Conservation (phyloP, 2,329 filamentous ascomycete genomes). For the Nemania serpens region DNA sequence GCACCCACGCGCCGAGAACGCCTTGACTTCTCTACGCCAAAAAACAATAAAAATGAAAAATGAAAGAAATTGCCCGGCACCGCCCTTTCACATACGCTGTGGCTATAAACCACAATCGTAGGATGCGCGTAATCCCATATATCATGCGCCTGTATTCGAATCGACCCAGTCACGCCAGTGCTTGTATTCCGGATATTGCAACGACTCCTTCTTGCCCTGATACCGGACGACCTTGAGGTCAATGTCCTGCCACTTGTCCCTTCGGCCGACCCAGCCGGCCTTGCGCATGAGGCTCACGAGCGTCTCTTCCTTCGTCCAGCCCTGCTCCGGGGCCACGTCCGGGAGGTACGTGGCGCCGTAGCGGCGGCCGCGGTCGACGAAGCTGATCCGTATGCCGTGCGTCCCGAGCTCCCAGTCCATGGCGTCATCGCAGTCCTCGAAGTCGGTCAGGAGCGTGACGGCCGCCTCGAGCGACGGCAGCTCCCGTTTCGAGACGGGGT, state of each 20-base stretch:
- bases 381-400: constrained; percentile 87
- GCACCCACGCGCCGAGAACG: constrained; percentile 13
- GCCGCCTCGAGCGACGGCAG: constrained; percentile 64
- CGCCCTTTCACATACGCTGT: constrained; percentile 11
- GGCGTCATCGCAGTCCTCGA: constrained; percentile 73
- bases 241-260: constrained; percentile 78
- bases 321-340: constrained; percentile 88
- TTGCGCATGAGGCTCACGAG: constrained; percentile 90
- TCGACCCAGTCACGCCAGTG: constrained; percentile 78
- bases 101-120: constrained; percentile 11
- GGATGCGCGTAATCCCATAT: neutral
- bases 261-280: constrained; percentile 87
- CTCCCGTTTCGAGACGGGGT: constrained; percentile 57
- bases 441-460: constrained; percentile 84
- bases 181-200: constrained; percentile 76
- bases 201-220: constrained; percentile 77
- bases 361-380: constrained; percentile 72
- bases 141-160: constrained; percentile 32
- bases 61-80: too few relatives aligned
- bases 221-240: constrained; percentile 82
- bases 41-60: neutral
- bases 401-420: constrained; percentile 86
- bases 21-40: constrained; percentile 9
- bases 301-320: constrained; percentile 93
- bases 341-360: constrained; percentile 91